A percentile compares a stretch with the other conserved stretches of the same genome.
These are phyloP conservation scores for Cutaneotrichosporon sp. DNA, from an alignment of 1,284 basidiomycete species.

Conservation along the genomic window DNA sequence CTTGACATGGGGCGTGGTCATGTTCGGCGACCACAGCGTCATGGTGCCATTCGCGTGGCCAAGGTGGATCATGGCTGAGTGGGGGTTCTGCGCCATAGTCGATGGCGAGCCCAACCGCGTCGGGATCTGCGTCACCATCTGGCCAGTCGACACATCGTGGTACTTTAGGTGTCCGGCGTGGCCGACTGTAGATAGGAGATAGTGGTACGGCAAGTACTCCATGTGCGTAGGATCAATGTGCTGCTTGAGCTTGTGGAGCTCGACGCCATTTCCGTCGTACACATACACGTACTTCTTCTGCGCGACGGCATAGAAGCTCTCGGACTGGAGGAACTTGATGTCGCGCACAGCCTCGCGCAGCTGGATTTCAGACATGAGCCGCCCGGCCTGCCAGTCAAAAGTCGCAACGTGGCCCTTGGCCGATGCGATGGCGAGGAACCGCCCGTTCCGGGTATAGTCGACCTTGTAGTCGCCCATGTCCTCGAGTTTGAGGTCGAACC, in stretches of 20 bases:
- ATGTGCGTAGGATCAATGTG: constrained; percentile 88
- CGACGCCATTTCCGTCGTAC: constrained; percentile 90
- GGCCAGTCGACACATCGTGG: constrained; percentile 92
- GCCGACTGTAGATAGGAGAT: constrained; percentile 81
- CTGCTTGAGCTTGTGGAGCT: constrained; percentile 64
- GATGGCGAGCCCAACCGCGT: constrained; percentile 81
- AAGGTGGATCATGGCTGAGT: constrained; percentile 88
- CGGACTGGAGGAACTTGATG: constrained; percentile 92
- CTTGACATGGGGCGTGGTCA: constrained; percentile 84
- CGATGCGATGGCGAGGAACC: constrained; percentile 79
- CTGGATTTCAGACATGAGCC: constrained; percentile 81
- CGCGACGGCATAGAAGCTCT: constrained; percentile 88
- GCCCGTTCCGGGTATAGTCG: constrained; percentile 86
- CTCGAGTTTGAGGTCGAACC: constrained; percentile 75
- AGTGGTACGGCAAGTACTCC: constrained; percentile 94
- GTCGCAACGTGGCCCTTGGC: constrained; percentile 84
- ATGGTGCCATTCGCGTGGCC: constrained; percentile 81
- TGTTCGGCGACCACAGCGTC: constrained; percentile 93
- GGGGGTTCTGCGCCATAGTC: constrained; percentile 84
- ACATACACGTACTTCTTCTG: constrained; percentile 97
- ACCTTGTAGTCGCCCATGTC: constrained; percentile 64
- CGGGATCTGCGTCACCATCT: constrained; percentile 80
- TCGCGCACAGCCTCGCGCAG: constrained; percentile 80
- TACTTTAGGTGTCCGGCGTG: constrained; percentile 89
- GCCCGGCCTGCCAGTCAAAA: constrained; percentile 90